Base-by-base conservation (phyloP, 2,329 filamentous ascomycete genomes). In the Aspergillus aculeatinus region DNA sequence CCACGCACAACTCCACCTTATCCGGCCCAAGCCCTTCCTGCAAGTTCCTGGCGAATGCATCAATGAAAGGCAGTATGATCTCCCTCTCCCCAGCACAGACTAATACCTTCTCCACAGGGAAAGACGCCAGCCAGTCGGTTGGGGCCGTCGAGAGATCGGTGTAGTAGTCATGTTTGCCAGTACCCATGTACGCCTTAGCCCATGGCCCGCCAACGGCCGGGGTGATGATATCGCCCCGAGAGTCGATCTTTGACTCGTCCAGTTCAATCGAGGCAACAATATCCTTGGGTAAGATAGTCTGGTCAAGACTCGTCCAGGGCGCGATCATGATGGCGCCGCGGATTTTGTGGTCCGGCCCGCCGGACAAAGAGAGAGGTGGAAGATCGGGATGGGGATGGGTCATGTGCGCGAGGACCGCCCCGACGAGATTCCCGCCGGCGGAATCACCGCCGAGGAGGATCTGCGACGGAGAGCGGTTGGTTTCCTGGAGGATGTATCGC, bases 271-370 rank as follows among this genome's bases (percentile, higher is more conserved):
- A 44, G 39, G 14, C 14, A 44, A n/a, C 39, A 9, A 44, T 6
- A 7, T 44, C 39, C 3, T 44, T n/a, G 16, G 39, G 39, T 7
- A 44, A n/a, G 16, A 44, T 44, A 5, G 68, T 66, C 50, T 77
- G 79, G 2, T 77, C 78, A 61, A 88, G 82, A 1, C 79, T 79
- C 1, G 80, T 76, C 86, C 86, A 89, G 0, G 86, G 86, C 0
- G 80, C 82, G 58, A 88, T 80, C 6, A 87, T 75, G 7, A 87
- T 67, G 0, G 80, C 78, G 3, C 79, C 84, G 2, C 78, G 78
- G 16, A 88, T 72, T 9, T 78, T 79, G 3, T 68, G 69, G 0
- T 7, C 16, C n/a, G 16, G 12, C 14, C n/a, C 6, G 16, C 3
- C 39, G 16, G 39, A 44, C 72, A 66, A 6, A 85, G 68, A 0